phyloP scores from a whole-genome alignment of 2,329 filamentous ascomycete genomes.

The Colletotrichum ledebouriae region DNA sequence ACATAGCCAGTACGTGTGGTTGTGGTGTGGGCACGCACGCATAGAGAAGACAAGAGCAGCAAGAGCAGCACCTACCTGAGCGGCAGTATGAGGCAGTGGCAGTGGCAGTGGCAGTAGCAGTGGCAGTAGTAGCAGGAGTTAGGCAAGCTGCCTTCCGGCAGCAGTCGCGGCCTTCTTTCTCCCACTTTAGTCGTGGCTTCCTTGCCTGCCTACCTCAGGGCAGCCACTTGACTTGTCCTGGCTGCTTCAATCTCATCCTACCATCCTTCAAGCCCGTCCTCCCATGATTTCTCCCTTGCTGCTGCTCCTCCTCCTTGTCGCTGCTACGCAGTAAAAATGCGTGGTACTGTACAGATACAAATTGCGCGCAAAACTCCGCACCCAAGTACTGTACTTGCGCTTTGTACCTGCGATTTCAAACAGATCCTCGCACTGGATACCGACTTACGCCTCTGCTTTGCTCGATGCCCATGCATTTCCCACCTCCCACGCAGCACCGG shows the following conservation, averaged over 20 bases:
- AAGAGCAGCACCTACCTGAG: no score
- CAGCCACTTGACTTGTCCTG: no score
- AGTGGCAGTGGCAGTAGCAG: no score
- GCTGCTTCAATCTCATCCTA: no score
- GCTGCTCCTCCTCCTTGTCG: constrained; percentile 12
- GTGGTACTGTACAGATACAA: constrained; percentile 58
- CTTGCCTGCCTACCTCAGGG: not conserved
- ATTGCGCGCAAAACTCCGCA: constrained; percentile 48
- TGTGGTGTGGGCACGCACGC: no score
- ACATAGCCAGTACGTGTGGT: not conserved
- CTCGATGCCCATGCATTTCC: not conserved
- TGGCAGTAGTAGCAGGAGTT: constrained; percentile 6
- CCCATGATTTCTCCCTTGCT: constrained; percentile 16
- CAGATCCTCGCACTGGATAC: constrained; percentile 54
- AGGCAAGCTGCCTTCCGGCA: no score
- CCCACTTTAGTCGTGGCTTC: no score
- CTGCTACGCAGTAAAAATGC: constrained; percentile 41
- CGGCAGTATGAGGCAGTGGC: not conserved
- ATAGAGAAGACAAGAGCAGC: no score
- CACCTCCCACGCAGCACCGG: not conserved
- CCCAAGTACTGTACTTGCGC: constrained; percentile 53
- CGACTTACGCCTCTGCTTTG: not conserved
- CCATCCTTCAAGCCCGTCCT: not conserved
- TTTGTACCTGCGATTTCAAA: constrained; percentile 48
- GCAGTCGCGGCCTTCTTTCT: no score